These are phyloP conservation scores for Xylariaceae sp. DNA, from an alignment of 2,329 filamentous ascomycete genomes.

Conservation along the genomic window DNA sequence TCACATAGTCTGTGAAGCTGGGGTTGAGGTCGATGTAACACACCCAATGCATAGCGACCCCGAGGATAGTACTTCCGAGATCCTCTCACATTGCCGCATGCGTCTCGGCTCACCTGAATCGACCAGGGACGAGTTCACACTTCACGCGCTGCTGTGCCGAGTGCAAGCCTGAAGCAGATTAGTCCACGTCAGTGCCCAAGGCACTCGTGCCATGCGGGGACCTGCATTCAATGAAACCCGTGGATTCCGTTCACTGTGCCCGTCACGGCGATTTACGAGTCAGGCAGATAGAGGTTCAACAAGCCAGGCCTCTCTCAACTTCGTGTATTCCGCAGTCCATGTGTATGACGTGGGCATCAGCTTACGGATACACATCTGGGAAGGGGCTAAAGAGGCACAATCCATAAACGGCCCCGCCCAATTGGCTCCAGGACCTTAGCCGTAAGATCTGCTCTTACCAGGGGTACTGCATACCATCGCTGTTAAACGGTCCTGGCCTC, in stretches of 20 bases:
- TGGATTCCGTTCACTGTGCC: conserved; percentile 7
- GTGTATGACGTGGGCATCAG: conserved; percentile 8
- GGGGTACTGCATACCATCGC: conserved; percentile 13
- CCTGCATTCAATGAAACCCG: conserved; percentile 21
- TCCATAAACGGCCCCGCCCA: conserved; percentile 7
- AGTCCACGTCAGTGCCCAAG: conserved; percentile 21
- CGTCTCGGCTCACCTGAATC: conserved; percentile 26
- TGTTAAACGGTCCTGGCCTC: conserved; percentile 13
- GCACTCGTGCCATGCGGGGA: conserved; percentile 24
- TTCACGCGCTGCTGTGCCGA: conserved; percentile 19
- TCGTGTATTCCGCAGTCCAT: not conserved
- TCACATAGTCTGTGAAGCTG: conserved; percentile 15
- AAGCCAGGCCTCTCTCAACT: not conserved
- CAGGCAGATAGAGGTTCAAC: not conserved
- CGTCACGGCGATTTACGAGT: conserved; percentile 2
- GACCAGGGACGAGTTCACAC: conserved; percentile 20
- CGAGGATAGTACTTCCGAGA: conserved; percentile 26
- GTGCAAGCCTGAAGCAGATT: conserved; percentile 17
- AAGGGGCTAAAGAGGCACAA: not conserved
- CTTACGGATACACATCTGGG: conserved; percentile 11
- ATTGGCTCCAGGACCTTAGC: conserved; percentile 8
- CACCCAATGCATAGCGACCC: conserved; percentile 24
- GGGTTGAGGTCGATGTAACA: conserved; percentile 27
- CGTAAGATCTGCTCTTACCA: conserved; percentile 13
- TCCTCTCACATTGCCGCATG: conserved; percentile 26